Conservation (phyloP, 371 early-diverging fungal genomes). For the Mortierella polycephala region DNA sequence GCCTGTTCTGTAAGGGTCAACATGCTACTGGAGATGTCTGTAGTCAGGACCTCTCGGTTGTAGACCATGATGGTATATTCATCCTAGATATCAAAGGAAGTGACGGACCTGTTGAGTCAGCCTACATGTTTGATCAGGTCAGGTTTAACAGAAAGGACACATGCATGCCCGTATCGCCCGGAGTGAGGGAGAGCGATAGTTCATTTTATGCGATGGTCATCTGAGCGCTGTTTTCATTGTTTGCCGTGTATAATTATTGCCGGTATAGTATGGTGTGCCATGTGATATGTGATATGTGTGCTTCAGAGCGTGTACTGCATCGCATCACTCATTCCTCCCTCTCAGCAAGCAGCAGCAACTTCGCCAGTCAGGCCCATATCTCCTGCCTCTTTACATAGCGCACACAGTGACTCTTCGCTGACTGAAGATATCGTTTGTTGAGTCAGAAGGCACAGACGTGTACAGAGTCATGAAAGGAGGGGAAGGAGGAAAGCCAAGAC, state of each 20-base stretch:
- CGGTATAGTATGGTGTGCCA: slow-evolving; percentile 4
- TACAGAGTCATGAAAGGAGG: too few relatives aligned
- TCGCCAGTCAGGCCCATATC: too few relatives aligned
- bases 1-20: slow-evolving; percentile 45
- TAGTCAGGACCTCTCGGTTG: slow-evolving; percentile 54
- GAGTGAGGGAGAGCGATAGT: neutral
- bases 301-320: too few relatives aligned
- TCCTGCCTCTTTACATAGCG: too few relatives aligned
- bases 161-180: neutral
- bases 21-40: slow-evolving; percentile 53
- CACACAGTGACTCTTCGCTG: too few relatives aligned
- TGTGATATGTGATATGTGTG: slow-evolving; percentile 21
- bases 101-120: neutral
- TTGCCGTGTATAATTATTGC: too few relatives aligned
- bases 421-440: too few relatives aligned
- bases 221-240: slow-evolving; percentile 4
- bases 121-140: neutral
- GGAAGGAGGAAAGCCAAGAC: too few relatives aligned
- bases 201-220: slow-evolving; percentile 13
- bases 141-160: neutral
- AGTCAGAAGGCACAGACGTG: too few relatives aligned
- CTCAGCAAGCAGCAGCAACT: too few relatives aligned
- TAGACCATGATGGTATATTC: slow-evolving; percentile 55
- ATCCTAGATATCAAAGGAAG: slow-evolving; percentile 19
- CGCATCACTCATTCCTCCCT: too few relatives aligned